Conservation (phyloP, 306 rosid genomes). For the Sicyos baderoa region DNA sequence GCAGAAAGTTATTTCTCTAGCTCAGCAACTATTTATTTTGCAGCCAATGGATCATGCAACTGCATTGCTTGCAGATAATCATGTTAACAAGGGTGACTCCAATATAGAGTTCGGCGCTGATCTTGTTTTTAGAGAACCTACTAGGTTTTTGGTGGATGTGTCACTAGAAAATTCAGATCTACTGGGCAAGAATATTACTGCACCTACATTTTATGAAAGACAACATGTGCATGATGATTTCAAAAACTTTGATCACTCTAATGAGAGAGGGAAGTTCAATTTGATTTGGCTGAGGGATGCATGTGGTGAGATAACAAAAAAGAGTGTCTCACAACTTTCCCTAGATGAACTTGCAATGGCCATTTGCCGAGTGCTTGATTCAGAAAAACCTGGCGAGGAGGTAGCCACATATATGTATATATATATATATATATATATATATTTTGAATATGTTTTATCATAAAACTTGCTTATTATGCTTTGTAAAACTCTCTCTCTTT, state of each 20-base stretch:
- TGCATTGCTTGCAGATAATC: slow-evolving; percentile 23
- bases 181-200: slow-evolving; percentile 39
- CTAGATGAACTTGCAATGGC: slow-evolving; percentile 83
- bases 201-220: slow-evolving; percentile 39
- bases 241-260: slow-evolving; percentile 21
- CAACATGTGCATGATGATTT: slow-evolving; percentile 21
- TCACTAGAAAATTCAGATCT: slow-evolving; percentile 60
- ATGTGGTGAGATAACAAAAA: slow-evolving; percentile 51
- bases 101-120: slow-evolving; percentile 73
- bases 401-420: slow-evolving; percentile 31
- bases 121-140: slow-evolving; percentile 63
- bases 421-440: slow-evolving; percentile 16
- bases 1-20: slow-evolving; percentile 57
- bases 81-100: slow-evolving; percentile 29
- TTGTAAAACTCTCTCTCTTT: slow-evolving; percentile 8
- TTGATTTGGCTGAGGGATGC: slow-evolving; percentile 74
- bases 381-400: slow-evolving; percentile 93
- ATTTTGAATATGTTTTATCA: slow-evolving; percentile 13
- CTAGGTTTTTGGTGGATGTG: slow-evolving; percentile 72
- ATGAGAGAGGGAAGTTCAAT: slow-evolving; percentile 34
- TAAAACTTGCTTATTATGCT: not conserved
- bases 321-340: slow-evolving; percentile 45
- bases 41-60: slow-evolving; percentile 42
- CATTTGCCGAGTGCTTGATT: slow-evolving; percentile 81
- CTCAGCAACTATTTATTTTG: slow-evolving; percentile 47